Conservation (phyloP, 2,329 filamentous ascomycete genomes). For the Diaporthe sp. region DNA sequence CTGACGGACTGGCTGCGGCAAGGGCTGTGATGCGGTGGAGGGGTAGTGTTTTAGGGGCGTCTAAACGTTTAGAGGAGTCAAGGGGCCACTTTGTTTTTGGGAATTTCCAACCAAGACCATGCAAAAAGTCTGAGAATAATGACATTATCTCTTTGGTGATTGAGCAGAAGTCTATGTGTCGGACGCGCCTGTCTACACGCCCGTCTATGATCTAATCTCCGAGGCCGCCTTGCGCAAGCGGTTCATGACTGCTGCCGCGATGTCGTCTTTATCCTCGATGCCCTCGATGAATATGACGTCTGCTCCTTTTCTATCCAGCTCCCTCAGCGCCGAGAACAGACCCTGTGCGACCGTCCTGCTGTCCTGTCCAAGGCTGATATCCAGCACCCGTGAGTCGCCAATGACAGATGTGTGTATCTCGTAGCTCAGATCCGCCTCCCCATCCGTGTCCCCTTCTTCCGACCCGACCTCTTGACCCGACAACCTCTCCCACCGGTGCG, state of each 20-base stretch:
- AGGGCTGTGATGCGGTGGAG: conserved; percentile 69
- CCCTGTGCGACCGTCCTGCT: conserved; percentile 85
- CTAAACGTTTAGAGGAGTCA: conserved; percentile 43
- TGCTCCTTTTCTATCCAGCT: conserved; percentile 84
- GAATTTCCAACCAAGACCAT: conserved; percentile 32
- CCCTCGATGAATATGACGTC: conserved; percentile 94
- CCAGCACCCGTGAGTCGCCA: conserved; percentile 65
- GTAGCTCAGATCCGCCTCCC: conserved; percentile 52
- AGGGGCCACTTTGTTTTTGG: conserved; percentile 40
- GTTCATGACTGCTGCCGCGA: conserved; percentile 91
- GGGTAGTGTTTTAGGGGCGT: conserved; percentile 36
- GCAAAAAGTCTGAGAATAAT: conserved; percentile 29
- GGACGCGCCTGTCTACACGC: conserved; percentile 52
- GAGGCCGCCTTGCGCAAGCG: conserved; percentile 83
- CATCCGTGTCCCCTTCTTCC: conserved; percentile 46
- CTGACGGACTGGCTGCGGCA: conserved; percentile 92
- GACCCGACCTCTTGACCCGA: conserved; percentile 55
- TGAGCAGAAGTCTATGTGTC: conserved; percentile 18
- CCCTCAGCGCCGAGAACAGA: conserved; percentile 88
- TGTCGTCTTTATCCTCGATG: conserved; percentile 82
- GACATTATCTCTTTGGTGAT: conserved; percentile 17
- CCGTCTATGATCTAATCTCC: conserved; percentile 55
- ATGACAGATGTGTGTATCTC: conserved; percentile 53
- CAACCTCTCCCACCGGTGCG: conserved; percentile 64
- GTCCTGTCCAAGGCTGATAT: conserved; percentile 80